Conservation (phyloP, 768 basidiomycete genomes). For the Lactarius indigo region DNA sequence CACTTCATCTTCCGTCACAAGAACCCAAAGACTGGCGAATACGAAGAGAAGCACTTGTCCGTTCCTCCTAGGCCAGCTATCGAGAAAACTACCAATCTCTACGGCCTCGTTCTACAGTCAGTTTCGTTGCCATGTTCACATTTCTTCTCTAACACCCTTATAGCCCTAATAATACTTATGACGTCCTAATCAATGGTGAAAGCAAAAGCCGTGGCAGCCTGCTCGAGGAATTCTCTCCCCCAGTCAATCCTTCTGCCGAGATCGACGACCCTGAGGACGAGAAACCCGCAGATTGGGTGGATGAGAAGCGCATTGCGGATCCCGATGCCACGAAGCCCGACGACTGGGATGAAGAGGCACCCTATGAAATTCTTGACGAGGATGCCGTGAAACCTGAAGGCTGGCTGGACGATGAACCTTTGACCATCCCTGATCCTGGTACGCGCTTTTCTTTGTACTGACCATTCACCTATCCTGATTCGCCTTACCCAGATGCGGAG, state of each 20-base stretch:
- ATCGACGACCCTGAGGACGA: conserved; percentile 89
- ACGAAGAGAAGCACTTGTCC: conserved; percentile 95
- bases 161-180: conserved; percentile 92
- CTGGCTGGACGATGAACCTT: conserved; percentile 90
- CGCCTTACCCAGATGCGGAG: conserved; percentile 53
- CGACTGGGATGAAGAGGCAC: conserved; percentile 98
- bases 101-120: conserved; percentile 90
- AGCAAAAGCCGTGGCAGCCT: conserved; percentile 75
- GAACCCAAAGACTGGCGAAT: conserved; percentile 88
- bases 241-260: conserved; percentile 90
- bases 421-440: conserved; percentile 84
- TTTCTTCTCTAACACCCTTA: conserved; percentile 5
- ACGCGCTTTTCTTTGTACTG: conserved; percentile 17
- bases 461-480: background rate
- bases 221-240: conserved; percentile 88
- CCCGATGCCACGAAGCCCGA: conserved; percentile 85
- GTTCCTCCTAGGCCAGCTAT: conserved; percentile 79
- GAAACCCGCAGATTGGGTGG: conserved; percentile 94
- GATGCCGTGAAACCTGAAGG: conserved; percentile 89
- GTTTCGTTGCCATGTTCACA: conserved; percentile 32
- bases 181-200: conserved; percentile 87
- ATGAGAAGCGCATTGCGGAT: conserved; percentile 80
- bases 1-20: conserved; percentile 99
- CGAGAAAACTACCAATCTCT: conserved; percentile 88
- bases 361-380: conserved; percentile 85